Evolutionary conservation across 2,329 filamentous ascomycete species (phyloP).

Genomic region (Geoglossum cookeanum): DNA sequence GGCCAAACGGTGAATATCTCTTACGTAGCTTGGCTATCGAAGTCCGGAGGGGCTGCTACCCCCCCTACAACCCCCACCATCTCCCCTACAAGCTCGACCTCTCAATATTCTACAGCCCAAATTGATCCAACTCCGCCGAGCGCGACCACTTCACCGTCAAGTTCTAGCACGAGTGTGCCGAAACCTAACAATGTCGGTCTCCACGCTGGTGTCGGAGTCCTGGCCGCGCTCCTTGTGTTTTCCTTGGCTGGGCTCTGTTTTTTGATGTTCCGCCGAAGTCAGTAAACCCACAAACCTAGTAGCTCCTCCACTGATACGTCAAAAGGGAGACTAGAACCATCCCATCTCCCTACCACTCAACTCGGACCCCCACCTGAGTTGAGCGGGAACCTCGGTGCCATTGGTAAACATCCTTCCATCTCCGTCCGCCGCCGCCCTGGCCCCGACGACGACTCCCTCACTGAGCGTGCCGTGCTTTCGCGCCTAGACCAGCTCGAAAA

Average conservation of each 20-base stretch:
- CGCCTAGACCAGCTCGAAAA: neutral
- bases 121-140: neutral
- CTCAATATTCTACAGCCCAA: neutral
- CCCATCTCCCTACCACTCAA: neutral
- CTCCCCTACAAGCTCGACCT: too few relatives aligned
- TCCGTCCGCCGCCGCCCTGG: neutral
- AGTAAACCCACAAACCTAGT: neutral
- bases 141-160: neutral
- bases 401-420: neutral
- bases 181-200: neutral
- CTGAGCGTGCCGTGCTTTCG: neutral
- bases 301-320: neutral
- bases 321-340: neutral
- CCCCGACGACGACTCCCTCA: neutral
- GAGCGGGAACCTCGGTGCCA: neutral
- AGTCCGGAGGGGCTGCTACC: too few relatives aligned
- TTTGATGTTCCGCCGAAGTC: neutral
- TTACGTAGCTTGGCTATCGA: too few relatives aligned
- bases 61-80: too few relatives aligned
- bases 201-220: neutral
- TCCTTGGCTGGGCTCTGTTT: neutral
- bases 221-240: neutral
- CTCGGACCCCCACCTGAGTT: neutral
- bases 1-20: too few relatives aligned
- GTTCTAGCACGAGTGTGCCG: neutral